Evolutionary conservation across 371 early-diverging fungal genomes (phyloP), one percentile per base, ranked within the genome.

Genomic region (Haplosporangium sp.): DNA sequence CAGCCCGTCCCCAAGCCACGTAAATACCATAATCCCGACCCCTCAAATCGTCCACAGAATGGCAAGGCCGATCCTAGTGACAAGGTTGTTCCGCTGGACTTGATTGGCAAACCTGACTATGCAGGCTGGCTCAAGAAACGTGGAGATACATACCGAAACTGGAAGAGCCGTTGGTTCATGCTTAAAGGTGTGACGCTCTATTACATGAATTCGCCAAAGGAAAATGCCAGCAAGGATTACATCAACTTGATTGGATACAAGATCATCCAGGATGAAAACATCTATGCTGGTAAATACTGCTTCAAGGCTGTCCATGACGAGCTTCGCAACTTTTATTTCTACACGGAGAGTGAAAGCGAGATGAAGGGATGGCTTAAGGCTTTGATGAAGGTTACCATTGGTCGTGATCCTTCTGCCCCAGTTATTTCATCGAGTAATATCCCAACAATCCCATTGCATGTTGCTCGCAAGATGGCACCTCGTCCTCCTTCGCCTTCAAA

Each of bases 101-200:
- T 69, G 55, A 77, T 83, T 58, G 84, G 86, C 45, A 75, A 84
- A 40, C 90, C 92, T 2, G 91, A 90, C 63, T 86, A 89, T 72
- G 88, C 90, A 68, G 91, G 91, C 4, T 91, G 88, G 87, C 84
- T 93, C 37, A 86, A 89, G 72, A 92, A 92, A 66, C 90, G 90
- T 71, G 87, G 90, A 0, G 90, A 88, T 52, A 87, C 86, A 39
- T 91, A 91, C 71, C 88, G 88, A 50, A 87, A 86, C 10, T 93
- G 92, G 92, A 91, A 92, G 72, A 87, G 85, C 45, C 87, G 93
- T 6, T 93, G 89, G 89, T 93, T 90, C 73, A 90, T 91, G 39
- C 81, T 93, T 44, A 91, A 92, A 65, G 91, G 90, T 0, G 75
- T 85, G 7, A 86, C 88, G 27, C 78, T 93, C 19, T 91, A 87